Base-by-base conservation (phyloP, 2,329 filamentous ascomycete genomes). In the Hymenotorrendiella dingleyae region DNA sequence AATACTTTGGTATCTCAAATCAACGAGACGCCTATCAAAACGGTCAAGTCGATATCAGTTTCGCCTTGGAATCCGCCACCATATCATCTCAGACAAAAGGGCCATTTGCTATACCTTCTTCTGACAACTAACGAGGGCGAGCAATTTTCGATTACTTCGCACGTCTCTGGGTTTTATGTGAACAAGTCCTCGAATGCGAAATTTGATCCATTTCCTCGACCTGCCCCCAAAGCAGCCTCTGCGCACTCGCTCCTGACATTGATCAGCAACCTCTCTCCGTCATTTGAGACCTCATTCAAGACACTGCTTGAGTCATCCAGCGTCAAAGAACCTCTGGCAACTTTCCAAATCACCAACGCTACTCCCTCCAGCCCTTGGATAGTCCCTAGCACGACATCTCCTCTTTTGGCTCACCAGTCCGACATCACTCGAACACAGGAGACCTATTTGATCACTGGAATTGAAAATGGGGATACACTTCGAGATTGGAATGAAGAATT, bases 401-500 rank as follows among this genome's bases (percentile, higher is more conserved):
- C 79, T 6, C 66, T 81, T 49, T 81, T 74, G 58, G 70, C 78
- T 45, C 93, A 98, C 63, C 78, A 84, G 57, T 64, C 90, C 19
- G 93, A 98, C 62, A 77, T 89, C 49, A 87, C 90, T 17, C 80
- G 94, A 42, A 86, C 90, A 17, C 93, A 98, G 67, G 93, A 98
- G 70, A 86, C 85, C 36, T 96, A 87, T 62, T 71, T 98, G 47
- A 81, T 97, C 47, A 79, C 86, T 16, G 94, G 94, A 22, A 82
- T 90, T 20, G 93, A 98, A 59, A 95, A 91, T 62, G 87, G 88
- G 0, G 93, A 98, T 61, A 95, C 89, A 4, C 72, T 98, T 50
- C 81, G 93, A 45, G 93, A 98, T 65, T 98, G 94, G 91, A 98
- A 98, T 57, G 93, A 98, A 64, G 93, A 98, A 62, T 94, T 98